Evolutionary conservation across 208 protist genomes (phyloP), one percentile per base, ranked within the genome.

Genomic region (Crithidia fasciculata): DNA sequence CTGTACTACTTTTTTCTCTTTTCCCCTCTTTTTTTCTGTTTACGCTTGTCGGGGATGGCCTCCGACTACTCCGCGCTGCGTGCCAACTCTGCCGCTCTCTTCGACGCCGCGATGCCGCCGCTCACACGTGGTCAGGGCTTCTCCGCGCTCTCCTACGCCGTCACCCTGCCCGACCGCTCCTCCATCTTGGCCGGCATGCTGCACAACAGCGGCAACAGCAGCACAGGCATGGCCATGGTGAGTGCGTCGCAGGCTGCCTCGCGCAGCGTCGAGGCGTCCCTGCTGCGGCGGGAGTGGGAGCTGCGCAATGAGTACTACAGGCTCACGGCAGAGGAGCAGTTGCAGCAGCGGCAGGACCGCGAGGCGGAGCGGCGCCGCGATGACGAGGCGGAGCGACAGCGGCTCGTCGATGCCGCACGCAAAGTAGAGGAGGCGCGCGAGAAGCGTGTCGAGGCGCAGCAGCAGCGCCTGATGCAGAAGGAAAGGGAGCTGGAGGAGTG

Each of bases 401-500:
- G 79, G 9, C 36, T 86, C 49, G 61, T 94, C 49, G 88, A 88
- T 40, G 45, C 78, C 4, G 83, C 88, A 0, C 86, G 81, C 10
- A 44, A 79, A 53, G 72, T 92, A 4, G 91, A 95, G 62, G 73
- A 87, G 61, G 84, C 88, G 45, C 86, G 91, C 1, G 78, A 60
- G 49, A 83, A 80, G 63, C 91, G 87, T 0, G 73, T 90, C 12
- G 82, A 84, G 72, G 83, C 84, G 72, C 87, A 91, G 61, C 91
- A 91, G 60, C 78, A 93, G 69, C 82, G 80, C 2, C 65, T 95
- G 10, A 49, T 95, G 3, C 81, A 83, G 58, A 87, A 89, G 67
- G 91, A 93, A 68, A 78, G 80, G 12, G 88, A 95, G 77, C 67
- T 95, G 40, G 91, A 95, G 76, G 91, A 92, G 71, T 95, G 91